phyloP scores from a whole-genome alignment of 768 basidiomycete species.

The Hygrocybe coccinea region DNA sequence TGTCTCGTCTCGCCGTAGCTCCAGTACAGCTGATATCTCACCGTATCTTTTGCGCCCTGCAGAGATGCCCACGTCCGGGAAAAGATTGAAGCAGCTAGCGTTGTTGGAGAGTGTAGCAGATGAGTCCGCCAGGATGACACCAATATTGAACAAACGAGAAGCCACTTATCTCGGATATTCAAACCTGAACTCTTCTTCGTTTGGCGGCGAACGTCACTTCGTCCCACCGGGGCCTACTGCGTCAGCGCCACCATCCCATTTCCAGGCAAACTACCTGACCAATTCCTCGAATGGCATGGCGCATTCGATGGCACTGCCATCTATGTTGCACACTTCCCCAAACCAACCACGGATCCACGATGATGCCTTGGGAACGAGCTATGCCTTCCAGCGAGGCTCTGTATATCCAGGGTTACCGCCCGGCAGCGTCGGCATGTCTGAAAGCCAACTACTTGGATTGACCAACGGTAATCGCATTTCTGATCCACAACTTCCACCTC shows the following conservation, averaged over 20 bases:
- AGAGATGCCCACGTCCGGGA: slow-evolving; percentile 54
- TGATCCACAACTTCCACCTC: too few species aligned
- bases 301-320: neutral
- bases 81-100: slow-evolving; percentile 64
- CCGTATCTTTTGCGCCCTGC: slow-evolving; percentile 57
- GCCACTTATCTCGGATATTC: neutral
- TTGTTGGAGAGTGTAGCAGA: slow-evolving; percentile 67
- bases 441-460: too few species aligned
- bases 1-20: slow-evolving; percentile 34
- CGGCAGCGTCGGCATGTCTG: too few species aligned
- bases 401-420: too few species aligned
- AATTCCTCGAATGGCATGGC: too few species aligned
- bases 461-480: too few species aligned
- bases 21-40: slow-evolving; percentile 61
- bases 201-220: neutral
- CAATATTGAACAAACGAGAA: slow-evolving; percentile 27
- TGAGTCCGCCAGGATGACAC: slow-evolving; percentile 64
- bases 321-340: neutral
- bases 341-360: slow-evolving; percentile 3
- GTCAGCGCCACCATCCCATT: slow-evolving; percentile 27
- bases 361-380: too few species aligned
- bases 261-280: slow-evolving; percentile 13
- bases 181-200: neutral
- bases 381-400: too few species aligned
- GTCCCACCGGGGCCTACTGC: neutral